Percentiles rank a stretch among this genome's conserved stretches.
Evolutionary conservation across 805 yeast genomes (phyloP).

Genomic region (Diddensiella santjacobensis): DNA sequence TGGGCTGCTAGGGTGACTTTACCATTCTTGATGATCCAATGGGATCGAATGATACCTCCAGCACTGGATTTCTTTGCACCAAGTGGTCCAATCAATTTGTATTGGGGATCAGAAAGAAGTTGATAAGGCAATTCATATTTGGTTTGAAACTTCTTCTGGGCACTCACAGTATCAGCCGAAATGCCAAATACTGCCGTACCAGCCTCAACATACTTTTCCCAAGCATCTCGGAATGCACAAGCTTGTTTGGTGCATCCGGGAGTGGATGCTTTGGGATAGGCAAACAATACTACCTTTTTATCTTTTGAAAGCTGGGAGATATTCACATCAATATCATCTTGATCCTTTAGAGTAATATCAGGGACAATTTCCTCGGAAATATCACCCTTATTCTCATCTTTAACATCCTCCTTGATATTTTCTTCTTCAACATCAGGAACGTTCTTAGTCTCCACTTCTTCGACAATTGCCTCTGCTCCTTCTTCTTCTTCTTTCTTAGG

Average conservation of each 20-base stretch:
- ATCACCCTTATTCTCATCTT: conserved; percentile 9
- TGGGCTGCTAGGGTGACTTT: conserved; percentile 51
- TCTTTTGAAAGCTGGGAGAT: conserved; percentile 40
- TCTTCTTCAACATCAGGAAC: conserved; percentile 2
- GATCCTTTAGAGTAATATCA: conserved; percentile 57
- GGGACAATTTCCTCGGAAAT: conserved; percentile 43
- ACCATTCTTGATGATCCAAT: conserved; percentile 85
- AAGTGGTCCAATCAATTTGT: conserved; percentile 60
- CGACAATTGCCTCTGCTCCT: conserved; percentile 6
- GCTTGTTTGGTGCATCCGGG: conserved; percentile 98
- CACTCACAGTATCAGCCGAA: conserved; percentile 73
- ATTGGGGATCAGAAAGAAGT: conserved; percentile 71
- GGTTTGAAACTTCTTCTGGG: conserved; percentile 70
- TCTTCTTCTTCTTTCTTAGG: conserved; percentile 13
- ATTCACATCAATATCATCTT: conserved; percentile 61
- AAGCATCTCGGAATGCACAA: conserved; percentile 75
- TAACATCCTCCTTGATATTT: conserved; percentile 13
- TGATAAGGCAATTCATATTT: conserved; percentile 73
- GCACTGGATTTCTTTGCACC: conserved; percentile 72
- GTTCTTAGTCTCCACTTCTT: conserved; percentile 5
- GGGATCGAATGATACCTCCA: conserved; percentile 77
- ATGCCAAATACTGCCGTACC: conserved; percentile 67
- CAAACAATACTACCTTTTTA: conserved; percentile 47
- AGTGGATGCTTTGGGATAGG: conserved; percentile 90
- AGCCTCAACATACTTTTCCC: conserved; percentile 47